Evolutionary conservation across 176 grass and related monocot species (phyloP), one percentile per base, ranked within the genome.

Genomic region (Oropetium thomaeum): DNA sequence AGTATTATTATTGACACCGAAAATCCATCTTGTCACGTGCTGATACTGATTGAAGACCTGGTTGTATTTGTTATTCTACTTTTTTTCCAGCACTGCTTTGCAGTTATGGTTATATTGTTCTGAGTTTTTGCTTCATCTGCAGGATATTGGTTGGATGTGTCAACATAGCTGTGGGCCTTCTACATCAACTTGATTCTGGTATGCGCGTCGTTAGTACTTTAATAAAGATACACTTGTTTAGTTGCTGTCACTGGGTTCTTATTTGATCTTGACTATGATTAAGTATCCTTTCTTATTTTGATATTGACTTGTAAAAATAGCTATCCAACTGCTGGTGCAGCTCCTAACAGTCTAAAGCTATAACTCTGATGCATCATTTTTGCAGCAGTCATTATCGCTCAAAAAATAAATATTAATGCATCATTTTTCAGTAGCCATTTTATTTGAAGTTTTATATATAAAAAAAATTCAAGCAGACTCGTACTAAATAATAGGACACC

Each of bases 391-490:
- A n/a, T n/a, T 9, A 20, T 4, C 19, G 19, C 48, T 52, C 19
- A 52, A 52, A 42, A 27, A 12, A 1, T 57, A 27, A 57, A 57
- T 5, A 22, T 37, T 48, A 14, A 30, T 58, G 28, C 43, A 41
- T 54, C 42, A 41, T 63, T 39, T 53, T 38, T 2, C 29, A 5
- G 28, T 5, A 28, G 7, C n/a, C 60, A 16, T 55, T 1, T 32
- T n/a, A n/a, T n/a, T n/a, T n/a, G n/a, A n/a, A n/a, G n/a, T n/a
- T n/a, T n/a, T n/a, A n/a, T n/a, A n/a, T n/a, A n/a, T n/a, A n/a
- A n/a, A n/a, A n/a, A n/a, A n/a, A n/a, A n/a, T n/a, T n/a, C n/a
- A 73, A 66, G 29, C 32, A 64, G 31, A 73, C 75, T 22, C 74
- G 39, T 20, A 28, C 13, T 40, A 3, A n/a, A n/a, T 32, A 60